Conservation (phyloP, 2,329 filamentous ascomycete genomes). For the Diaporthe capsici region DNA sequence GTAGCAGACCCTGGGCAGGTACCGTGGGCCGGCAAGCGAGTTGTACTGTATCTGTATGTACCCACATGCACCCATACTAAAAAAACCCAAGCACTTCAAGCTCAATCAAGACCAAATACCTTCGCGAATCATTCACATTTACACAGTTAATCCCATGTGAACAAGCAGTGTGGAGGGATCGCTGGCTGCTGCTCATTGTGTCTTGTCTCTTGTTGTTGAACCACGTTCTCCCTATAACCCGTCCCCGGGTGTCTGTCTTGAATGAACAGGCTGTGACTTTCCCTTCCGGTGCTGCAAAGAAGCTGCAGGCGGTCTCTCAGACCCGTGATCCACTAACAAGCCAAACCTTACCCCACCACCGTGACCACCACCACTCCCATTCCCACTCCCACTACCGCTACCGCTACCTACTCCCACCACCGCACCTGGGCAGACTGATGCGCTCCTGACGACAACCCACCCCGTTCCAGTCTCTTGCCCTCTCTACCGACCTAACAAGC, state of each 20-base stretch:
- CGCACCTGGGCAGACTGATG: constrained; percentile 13
- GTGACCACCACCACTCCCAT: constrained; percentile 10
- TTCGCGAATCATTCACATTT: not conserved
- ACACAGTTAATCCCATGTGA: not conserved
- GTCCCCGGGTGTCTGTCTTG: not conserved
- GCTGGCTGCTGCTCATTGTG: not conserved
- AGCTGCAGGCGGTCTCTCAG: constrained; percentile 20
- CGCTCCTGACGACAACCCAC: constrained; percentile 27
- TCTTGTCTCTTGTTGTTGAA: not conserved
- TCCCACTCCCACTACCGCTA: not conserved
- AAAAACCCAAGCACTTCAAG: not conserved
- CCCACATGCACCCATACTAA: constrained; percentile 5
- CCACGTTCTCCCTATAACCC: not conserved
- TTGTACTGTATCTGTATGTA: not conserved
- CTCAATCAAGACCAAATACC: not conserved
- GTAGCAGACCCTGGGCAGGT: constrained; percentile 10
- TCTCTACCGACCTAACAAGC: constrained; percentile 3
- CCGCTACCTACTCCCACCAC: not conserved
- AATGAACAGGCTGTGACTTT: constrained; percentile 10
- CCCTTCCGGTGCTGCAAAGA: not conserved
- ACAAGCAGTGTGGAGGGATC: not conserved
- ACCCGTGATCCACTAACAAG: constrained; percentile 33
- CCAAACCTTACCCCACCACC: constrained; percentile 31
- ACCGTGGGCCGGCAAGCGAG: not conserved
- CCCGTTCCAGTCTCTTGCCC: constrained; percentile 23